phyloP scores from a whole-genome alignment of 2,329 filamentous ascomycete genomes.

The Ramularia endophylla region DNA sequence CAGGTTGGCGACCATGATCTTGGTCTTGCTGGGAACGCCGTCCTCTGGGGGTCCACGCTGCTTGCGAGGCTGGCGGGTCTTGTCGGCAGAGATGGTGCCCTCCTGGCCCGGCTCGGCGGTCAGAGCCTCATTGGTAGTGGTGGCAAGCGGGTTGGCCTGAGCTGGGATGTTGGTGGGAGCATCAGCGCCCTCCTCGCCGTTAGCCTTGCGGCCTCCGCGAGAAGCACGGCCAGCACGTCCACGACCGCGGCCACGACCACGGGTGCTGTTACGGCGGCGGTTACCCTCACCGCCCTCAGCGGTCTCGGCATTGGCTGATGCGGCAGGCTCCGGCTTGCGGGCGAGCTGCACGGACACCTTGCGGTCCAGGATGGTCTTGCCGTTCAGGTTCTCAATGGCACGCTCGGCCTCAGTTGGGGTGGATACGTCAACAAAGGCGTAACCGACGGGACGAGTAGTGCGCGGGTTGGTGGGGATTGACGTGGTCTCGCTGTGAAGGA shows the following conservation, averaged over 20 bases:
- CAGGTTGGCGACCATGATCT: conserved; percentile 99
- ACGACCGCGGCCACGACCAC: conserved; percentile 53
- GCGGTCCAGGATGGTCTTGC: conserved; percentile 95
- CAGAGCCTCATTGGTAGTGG: conserved; percentile 49
- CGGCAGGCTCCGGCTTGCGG: conserved; percentile 86
- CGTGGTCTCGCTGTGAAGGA: conserved; percentile 75
- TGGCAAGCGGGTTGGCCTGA: conserved; percentile 45
- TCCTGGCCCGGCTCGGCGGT: conserved; percentile 49
- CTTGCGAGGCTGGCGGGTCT: conserved; percentile 55
- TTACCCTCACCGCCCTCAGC: conserved; percentile 64
- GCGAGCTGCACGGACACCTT: conserved; percentile 99
- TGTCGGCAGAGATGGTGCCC: conserved; percentile 39
- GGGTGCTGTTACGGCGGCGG: conserved; percentile 50
- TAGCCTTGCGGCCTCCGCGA: conserved; percentile 57
- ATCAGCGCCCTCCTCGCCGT: conserved; percentile 38
- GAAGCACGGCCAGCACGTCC: conserved; percentile 55
- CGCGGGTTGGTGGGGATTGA: conserved; percentile 99
- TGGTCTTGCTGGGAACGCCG: conserved; percentile 97
- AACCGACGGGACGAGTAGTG: conserved; percentile 96
- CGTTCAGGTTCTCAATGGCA: conserved; percentile 90
- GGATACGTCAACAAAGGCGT: conserved; percentile 97
- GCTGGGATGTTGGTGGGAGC: conserved; percentile 48
- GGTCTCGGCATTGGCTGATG: conserved; percentile 68
- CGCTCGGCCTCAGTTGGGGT: conserved; percentile 92
- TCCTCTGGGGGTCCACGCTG: conserved; percentile 96